Evolutionary conservation across 2,329 filamentous ascomycete species (phyloP).

Genomic region (Aspergillus unguis): DNA sequence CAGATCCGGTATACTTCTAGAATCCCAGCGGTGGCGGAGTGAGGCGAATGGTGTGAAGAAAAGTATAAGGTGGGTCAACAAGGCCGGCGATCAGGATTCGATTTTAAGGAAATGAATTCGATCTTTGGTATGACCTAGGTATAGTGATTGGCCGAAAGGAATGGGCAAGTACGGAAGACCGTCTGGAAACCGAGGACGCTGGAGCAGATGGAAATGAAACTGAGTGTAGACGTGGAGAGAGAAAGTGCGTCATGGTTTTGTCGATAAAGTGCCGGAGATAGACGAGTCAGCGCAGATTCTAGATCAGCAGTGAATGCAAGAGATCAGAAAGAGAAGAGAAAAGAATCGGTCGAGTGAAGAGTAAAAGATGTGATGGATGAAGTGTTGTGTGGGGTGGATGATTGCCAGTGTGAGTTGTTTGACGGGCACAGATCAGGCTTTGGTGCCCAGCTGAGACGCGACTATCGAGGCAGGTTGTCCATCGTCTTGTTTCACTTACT

Average conservation of each 20-base stretch:
- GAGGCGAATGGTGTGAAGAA: conserved; percentile 5
- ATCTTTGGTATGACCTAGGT: neutral
- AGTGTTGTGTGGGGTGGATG: conserved; percentile 8
- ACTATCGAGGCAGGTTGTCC: conserved; percentile 1
- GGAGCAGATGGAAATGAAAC: conserved; percentile 26
- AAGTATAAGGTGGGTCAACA: conserved; percentile 10
- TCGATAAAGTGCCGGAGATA: conserved; percentile 4
- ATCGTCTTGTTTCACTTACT: conserved; percentile 4
- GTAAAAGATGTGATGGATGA: conserved; percentile 2
- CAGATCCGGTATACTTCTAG: conserved; percentile 1
- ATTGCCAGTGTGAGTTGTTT: neutral
- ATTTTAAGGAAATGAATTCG: neutral
- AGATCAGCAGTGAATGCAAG: conserved; percentile 5
- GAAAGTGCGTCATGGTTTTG: conserved; percentile 35
- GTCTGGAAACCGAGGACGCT: conserved; percentile 19
- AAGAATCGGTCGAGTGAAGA: neutral
- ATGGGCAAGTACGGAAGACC: neutral
- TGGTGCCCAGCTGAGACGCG: conserved; percentile 14
- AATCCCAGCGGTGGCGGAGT: conserved; percentile 7
- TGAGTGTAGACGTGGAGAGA: conserved; percentile 23
- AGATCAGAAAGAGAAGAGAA: conserved; percentile 3
- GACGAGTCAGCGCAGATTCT: neutral
- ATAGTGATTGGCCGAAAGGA: conserved; percentile 1
- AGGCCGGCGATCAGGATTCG: conserved; percentile 5
- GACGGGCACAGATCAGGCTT: conserved; percentile 18